Base-by-base conservation (phyloP, 768 basidiomycete genomes). In the Boletus eberwhitei region DNA sequence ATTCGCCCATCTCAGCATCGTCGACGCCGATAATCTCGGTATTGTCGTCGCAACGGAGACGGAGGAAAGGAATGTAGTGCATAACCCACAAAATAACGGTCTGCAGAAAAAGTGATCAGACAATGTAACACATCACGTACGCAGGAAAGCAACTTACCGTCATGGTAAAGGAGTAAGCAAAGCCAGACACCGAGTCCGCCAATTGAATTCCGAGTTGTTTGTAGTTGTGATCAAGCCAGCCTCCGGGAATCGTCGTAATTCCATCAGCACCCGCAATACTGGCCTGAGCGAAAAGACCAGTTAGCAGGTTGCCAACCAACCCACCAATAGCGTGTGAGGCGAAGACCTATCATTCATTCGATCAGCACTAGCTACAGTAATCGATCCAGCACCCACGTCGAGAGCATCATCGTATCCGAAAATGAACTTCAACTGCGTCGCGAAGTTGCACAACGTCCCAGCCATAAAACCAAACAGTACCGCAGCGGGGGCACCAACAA, bases 341-440 rank as follows among this genome's bases (percentile, higher is more conserved):
- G 65, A 96, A 97, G 66, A 98, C 93, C 87, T 94, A 47, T 34
- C 2, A 48, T 52, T 21, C 14, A 17, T 21, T 9, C 3, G 5
- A 21, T 54, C 13, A 53, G 48, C 6, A 50, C 13, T 13, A 4
- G 48, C 16, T 19, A 35, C 35, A n/a, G 8, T 13, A 12, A 47
- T 59, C 38, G n/a, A 1, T 29, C 1, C 6, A 53, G 35, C 7
- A 57, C 84, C 46, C 48, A 88, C 86, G 79, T 93, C 90, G 17
- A 93, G 81, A 14, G 87, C 80, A 66, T 93, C 90, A 56, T 93
- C 90, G 61, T 85, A 90, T 31, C 78, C 76, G 59, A 85, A 75
- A 29, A 89, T 46, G 69, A 89, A 92, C 75, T 98, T 98, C 67
- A 98, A 80, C 63, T 96, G 87, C 4, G 96, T 98, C n/a, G 93